These are phyloP conservation scores for Dissophora ornata DNA, from an alignment of 192 early-diverging fungal genomes.

Conservation along the genomic window DNA sequence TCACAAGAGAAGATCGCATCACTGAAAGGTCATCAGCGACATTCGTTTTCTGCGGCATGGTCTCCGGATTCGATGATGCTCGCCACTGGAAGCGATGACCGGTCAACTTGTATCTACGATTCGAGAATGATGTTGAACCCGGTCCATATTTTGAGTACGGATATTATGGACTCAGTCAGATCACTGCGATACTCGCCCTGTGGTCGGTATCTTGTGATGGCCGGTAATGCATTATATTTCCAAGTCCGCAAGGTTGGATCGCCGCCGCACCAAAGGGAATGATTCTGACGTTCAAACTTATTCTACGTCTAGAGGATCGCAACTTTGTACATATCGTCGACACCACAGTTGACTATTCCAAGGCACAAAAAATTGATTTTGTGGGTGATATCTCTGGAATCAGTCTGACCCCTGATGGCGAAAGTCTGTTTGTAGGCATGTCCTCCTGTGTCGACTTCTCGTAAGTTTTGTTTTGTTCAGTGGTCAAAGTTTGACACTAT, in stretches of 20 bases:
- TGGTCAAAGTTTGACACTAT: no score
- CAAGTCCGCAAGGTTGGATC: no score
- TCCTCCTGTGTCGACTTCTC: constrained; percentile 31
- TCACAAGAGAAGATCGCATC: constrained; percentile 40
- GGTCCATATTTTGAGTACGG: constrained; percentile 21
- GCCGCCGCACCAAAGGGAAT: no score
- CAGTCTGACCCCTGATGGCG: constrained; percentile 42
- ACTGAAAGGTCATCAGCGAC: constrained; percentile 35
- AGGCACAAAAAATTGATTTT: constrained; percentile 47
- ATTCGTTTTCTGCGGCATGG: constrained; percentile 43
- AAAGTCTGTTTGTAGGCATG: constrained; percentile 32
- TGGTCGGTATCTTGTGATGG: constrained; percentile 44
- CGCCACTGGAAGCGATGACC: constrained; percentile 44
- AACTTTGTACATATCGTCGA: constrained; percentile 42
- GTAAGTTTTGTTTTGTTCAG: no score
- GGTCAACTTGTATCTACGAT: constrained; percentile 39
- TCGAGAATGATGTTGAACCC: constrained; percentile 30
- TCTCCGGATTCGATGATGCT: constrained; percentile 40
- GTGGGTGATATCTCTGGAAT: constrained; percentile 48
- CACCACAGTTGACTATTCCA: constrained; percentile 24
- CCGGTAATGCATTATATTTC: constrained; percentile 10
- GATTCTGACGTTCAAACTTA: background rate
- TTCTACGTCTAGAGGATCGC: constrained; percentile 26
- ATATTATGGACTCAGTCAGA: constrained; percentile 32
- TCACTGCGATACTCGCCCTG: constrained; percentile 45